A percentile compares a stretch with the other conserved stretches of the same genome.
These are phyloP conservation scores for Novymonas esmeraldas DNA, from an alignment of 208 protist genomes.

Conservation along the genomic window DNA sequence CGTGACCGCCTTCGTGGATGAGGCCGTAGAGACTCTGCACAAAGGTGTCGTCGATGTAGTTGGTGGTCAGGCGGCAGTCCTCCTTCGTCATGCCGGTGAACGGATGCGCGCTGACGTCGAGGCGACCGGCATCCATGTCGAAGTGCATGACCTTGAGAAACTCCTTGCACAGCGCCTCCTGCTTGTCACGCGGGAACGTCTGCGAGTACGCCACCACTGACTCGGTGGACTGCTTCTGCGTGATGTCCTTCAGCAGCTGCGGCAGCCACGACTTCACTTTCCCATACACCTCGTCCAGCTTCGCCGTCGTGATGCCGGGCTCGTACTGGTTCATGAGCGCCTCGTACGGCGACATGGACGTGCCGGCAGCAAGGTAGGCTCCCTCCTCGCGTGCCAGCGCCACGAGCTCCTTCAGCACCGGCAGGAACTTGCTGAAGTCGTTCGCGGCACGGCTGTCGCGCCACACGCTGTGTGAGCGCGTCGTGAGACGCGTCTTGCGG, in stretches of 20 bases:
- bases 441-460: conserved; percentile 64
- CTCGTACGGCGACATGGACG: conserved; percentile 67
- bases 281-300: conserved; percentile 70
- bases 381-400: conserved; percentile 68
- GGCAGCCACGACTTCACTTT: conserved; percentile 84
- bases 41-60: conserved; percentile 66
- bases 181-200: conserved; percentile 55
- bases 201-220: conserved; percentile 34
- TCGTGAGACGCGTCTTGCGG: conserved; percentile 57
- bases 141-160: conserved; percentile 76
- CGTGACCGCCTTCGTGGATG: conserved; percentile 91
- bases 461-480: conserved; percentile 65
- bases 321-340: conserved; percentile 83
- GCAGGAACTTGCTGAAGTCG: conserved; percentile 70
- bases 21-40: conserved; percentile 60
- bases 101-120: conserved; percentile 89
- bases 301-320: conserved; percentile 65
- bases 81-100: conserved; percentile 84
- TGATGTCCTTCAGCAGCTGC: conserved; percentile 68
- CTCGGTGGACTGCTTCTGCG: conserved; percentile 46
- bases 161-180: conserved; percentile 56
- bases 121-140: conserved; percentile 79
- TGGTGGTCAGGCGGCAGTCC: conserved; percentile 89
- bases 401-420: conserved; percentile 80
- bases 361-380: conserved; percentile 44